Conservation (phyloP, 768 basidiomycete species). For the Cytidiella melzeri region DNA sequence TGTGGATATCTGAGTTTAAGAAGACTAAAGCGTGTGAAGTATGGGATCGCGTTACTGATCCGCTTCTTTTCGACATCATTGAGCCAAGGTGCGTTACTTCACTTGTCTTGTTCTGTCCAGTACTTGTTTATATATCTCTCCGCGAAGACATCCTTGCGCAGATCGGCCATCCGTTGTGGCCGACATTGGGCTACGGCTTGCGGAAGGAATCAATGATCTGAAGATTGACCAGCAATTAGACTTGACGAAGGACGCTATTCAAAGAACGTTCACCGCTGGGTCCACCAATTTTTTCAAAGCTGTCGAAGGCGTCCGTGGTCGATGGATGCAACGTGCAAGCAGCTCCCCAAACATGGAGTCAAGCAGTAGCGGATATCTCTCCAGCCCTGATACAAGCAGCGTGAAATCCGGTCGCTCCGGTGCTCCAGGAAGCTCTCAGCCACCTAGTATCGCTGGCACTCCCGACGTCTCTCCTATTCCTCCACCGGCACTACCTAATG, state of each 20-base stretch:
- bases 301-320: conserved; percentile 79
- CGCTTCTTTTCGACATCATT: conserved; percentile 89
- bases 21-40: conserved; percentile 81
- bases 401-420: conserved; percentile 1
- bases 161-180: conserved; percentile 85
- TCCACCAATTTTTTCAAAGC: conserved; percentile 84
- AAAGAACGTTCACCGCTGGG: conserved; percentile 65
- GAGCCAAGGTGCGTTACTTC: conserved; percentile 75
- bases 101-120: no score
- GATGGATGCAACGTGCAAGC: conserved; percentile 47
- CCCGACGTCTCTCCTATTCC: conserved; percentile 10
- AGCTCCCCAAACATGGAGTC: conserved; percentile 1
- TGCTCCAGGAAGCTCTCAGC: background rate
- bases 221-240: conserved; percentile 91
- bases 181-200: conserved; percentile 86
- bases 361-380: background rate
- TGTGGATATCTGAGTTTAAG: conserved; percentile 87
- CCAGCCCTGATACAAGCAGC: conserved; percentile 2
- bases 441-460: conserved; percentile 3
- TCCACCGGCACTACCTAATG: conserved; percentile 12
- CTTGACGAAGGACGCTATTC: conserved; percentile 85
- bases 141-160: conserved; percentile 83
- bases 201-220: conserved; percentile 92
- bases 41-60: conserved; percentile 90
- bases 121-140: no score